Percentiles rank a stretch among this genome's conserved stretches.
Conservation (phyloP, 1,284 basidiomycete species). For the Cryptococcus hybrid region DNA sequence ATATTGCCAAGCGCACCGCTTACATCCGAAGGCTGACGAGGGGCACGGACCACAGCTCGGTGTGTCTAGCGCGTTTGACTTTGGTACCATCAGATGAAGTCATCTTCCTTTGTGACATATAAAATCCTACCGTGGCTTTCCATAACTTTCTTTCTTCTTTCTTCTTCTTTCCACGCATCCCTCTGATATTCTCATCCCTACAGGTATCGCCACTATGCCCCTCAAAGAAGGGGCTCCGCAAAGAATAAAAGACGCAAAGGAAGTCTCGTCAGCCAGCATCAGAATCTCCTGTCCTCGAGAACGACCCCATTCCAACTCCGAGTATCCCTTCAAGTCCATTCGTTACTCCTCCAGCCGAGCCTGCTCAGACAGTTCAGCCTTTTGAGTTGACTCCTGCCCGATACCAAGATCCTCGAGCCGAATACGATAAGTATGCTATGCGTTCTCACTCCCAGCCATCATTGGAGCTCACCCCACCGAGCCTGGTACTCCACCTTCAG, state of each 20-base stretch:
- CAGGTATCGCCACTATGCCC: background rate
- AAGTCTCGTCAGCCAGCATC: background rate
- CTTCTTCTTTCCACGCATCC: background rate
- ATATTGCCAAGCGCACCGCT: no score
- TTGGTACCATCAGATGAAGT: no score
- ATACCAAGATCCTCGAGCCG: no score
- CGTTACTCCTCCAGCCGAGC: background rate
- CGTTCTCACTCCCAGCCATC: background rate
- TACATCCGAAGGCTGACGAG: background rate
- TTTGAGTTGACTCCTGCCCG: background rate
- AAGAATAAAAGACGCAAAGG: background rate
- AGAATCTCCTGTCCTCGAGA: no score
- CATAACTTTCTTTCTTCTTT: no score
- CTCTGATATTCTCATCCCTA: background rate
- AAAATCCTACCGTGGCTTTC: no score
- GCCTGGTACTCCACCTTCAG: background rate
- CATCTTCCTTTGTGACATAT: no score
- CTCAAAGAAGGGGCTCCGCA: background rate
- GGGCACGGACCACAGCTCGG: no score
- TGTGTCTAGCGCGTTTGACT: no score
- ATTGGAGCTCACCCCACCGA: background rate
- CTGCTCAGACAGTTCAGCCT: background rate
- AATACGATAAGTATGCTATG: no score
- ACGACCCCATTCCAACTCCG: background rate
- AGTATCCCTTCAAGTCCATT: background rate